Evolutionary conservation across 202 grass and related monocot species (phyloP).

Genomic region (Cymbopogon flexuosus): DNA sequence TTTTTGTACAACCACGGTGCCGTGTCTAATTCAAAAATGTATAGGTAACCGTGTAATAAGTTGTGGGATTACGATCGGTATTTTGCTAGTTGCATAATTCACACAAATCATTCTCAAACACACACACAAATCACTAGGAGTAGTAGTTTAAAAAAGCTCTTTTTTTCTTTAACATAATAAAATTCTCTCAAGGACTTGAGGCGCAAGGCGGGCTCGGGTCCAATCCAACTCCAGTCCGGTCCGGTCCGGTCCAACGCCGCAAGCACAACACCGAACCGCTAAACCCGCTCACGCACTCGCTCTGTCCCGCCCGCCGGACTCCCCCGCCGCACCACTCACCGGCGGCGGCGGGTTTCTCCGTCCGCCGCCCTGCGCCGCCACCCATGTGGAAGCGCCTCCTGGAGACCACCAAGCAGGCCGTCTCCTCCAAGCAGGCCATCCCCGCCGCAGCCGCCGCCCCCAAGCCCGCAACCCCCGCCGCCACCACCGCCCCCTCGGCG

Average conservation of each 20-base stretch:
- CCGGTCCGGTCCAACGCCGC: not conserved
- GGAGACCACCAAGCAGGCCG: conserved; percentile 39
- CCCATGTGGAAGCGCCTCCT: conserved; percentile 48
- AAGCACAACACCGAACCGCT: not conserved
- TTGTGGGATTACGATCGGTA: too few species aligned
- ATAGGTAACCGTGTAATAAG: too few species aligned
- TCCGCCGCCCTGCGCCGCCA: not conserved
- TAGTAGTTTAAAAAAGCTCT: too few species aligned
- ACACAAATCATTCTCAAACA: too few species aligned
- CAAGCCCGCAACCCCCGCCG: not conserved
- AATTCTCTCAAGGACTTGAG: too few species aligned
- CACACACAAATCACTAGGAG: too few species aligned
- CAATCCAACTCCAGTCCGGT: not conserved
- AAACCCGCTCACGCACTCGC: not conserved
- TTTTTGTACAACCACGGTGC: too few species aligned
- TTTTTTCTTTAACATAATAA: too few species aligned
- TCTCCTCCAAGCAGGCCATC: conserved; percentile 13
- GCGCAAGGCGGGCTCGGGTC: not conserved
- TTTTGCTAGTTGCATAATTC: too few species aligned
- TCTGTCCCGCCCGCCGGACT: not conserved
- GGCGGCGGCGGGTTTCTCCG: conserved; percentile 31
- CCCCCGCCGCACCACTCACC: not conserved
- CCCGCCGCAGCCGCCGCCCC: not conserved
- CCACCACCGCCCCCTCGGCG: not conserved
- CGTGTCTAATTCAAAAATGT: too few species aligned